Conservation (phyloP, 495 filamentous ascomycete genomes). For the Aspergillus bertholletiae region DNA sequence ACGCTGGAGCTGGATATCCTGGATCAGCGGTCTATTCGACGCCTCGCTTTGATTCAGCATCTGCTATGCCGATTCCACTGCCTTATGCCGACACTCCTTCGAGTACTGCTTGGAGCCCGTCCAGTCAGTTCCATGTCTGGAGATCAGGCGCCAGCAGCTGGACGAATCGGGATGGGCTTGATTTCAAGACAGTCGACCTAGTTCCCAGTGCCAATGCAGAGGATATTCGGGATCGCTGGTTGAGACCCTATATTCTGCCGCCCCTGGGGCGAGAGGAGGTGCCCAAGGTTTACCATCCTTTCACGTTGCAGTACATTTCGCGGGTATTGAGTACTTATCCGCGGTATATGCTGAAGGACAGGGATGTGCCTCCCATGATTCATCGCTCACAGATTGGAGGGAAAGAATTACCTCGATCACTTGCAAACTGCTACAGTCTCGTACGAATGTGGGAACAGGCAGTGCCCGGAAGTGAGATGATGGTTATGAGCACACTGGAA, state of each 20-base stretch:
- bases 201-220: conserved; percentile 36
- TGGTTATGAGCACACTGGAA: conserved; percentile 27
- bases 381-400: conserved; percentile 29
- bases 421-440: conserved; percentile 42
- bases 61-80: neutral
- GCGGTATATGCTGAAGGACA: conserved; percentile 21
- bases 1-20: neutral
- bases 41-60: neutral
- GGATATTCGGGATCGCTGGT: conserved; percentile 31
- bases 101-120: neutral
- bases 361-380: conserved; percentile 34
- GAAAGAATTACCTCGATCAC: conserved; percentile 15
- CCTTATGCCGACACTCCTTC: neutral
- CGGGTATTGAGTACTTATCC: conserved; percentile 39
- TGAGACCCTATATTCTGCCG: conserved; percentile 35
- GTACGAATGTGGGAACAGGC: conserved; percentile 40
- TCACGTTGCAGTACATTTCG: conserved; percentile 34
- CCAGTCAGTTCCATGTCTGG: neutral
- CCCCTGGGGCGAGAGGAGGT: conserved; percentile 24
- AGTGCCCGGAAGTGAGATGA: conserved; percentile 35
- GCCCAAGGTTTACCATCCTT: conserved; percentile 30
- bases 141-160: neutral
- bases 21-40: neutral
- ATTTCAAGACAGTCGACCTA: conserved; percentile 15
- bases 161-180: neutral